Percentiles rank a stretch among this genome's conserved stretches.
Conservation (phyloP, 371 early-diverging fungal genomes). For the Zancudomyces culisetae region DNA sequence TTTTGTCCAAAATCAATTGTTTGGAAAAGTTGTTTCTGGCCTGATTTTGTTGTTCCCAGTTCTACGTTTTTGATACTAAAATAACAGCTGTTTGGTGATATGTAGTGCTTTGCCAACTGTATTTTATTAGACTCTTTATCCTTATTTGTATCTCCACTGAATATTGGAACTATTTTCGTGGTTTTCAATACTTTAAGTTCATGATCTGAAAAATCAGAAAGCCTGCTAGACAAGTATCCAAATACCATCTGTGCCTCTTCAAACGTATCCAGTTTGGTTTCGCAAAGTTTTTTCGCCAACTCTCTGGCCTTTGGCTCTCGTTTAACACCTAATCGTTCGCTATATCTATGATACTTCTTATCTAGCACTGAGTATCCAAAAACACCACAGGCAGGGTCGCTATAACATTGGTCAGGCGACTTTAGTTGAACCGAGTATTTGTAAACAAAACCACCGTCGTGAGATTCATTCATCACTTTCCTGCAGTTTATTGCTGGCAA, state of each 20-base stretch:
- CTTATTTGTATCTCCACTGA: conserved; percentile 6
- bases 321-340: conserved; percentile 50
- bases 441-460: background rate
- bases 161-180: conserved; percentile 45
- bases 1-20: conserved; percentile 51
- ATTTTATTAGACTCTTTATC: conserved; percentile 1
- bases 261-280: conserved; percentile 23
- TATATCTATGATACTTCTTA: conserved; percentile 28
- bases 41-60: background rate
- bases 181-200: conserved; percentile 34
- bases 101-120: background rate
- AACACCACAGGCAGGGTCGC: conserved; percentile 35
- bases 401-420: conserved; percentile 37
- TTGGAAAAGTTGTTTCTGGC: conserved; percentile 25
- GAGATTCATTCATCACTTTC: background rate
- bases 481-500: background rate
- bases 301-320: conserved; percentile 33
- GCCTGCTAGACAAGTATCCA: conserved; percentile 46
- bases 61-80: conserved; percentile 15
- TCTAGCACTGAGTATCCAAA: conserved; percentile 48
- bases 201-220: conserved; percentile 27
- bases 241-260: conserved; percentile 34
- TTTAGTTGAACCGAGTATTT: conserved; percentile 5
- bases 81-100: conserved; percentile 26
- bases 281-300: conserved; percentile 25